Base-by-base conservation (phyloP, 2,329 filamentous ascomycete genomes). In the Pestalotiopsis sp. region DNA sequence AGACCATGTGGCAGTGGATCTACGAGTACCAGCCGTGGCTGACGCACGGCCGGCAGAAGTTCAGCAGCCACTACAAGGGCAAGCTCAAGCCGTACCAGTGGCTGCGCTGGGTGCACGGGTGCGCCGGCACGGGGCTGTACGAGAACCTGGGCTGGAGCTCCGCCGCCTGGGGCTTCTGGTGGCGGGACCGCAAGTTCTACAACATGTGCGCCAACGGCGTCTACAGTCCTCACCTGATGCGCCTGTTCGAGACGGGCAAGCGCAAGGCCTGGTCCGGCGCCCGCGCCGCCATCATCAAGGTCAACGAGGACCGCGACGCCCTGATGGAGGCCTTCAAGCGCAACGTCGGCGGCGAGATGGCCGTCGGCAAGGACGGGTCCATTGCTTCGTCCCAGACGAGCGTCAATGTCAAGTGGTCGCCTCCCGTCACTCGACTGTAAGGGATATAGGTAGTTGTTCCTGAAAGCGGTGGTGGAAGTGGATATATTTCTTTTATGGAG, bases 11-110 rank as follows among this genome's bases (percentile, higher is more conserved):
- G 62, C 20, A 23, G 45, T 65, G 62, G 62, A 65, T 65, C 38
- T 56, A 65, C 38, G 62, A 65, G 38, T 65, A 65, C 39, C 62
- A 65, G 62, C 62, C 62, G n/a, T 65, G 62, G 62, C 62, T 65
- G 12, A 65, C 62, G 12, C 45, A 65, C 20, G 62, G 62, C 62
- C 45, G 62, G 14, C 62, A 65, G 25, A 65, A 49, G 38, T 65
- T 52, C 25, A 39, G n/a, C 62, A 56, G 62, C 12, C 39, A 56
- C 62, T 65, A 56, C 39, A 65, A 65, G 12, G 62, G 62, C 0
- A 65, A 56, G 39, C 39, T 65, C 31, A 65, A 65, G 62, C 62
- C 62, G 3, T 27, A 65, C 12, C 62, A 49, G 6, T 65, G 62
- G 62, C 45, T 65, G 5, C 36, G 38, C 14, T 65, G 62, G 62